Evolutionary conservation across 2,329 filamentous ascomycete species (phyloP), one percentile per base, ranked within the genome.

Genomic region (Xylaria sp.): DNA sequence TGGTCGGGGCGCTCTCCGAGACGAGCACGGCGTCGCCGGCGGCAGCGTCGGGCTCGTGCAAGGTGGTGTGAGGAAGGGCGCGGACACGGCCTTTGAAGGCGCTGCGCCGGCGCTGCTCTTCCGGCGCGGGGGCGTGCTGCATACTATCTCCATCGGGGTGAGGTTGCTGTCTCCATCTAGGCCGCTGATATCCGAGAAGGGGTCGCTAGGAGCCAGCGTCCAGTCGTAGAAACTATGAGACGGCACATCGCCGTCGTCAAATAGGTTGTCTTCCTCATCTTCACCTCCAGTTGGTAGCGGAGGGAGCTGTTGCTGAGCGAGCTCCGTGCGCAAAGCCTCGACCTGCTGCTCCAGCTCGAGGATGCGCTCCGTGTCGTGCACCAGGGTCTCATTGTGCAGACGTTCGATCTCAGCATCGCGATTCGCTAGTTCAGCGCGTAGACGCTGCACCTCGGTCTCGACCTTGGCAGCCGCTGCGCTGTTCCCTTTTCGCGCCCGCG

Each of bases 51-150:
- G 68, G 71, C 87, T 89, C 0, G 87, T 89, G 2, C 84, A 82
- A 0, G 87, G 87, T 0, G 87, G 87, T 0, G 86, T 87, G 4
- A 84, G 84, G 70, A 88, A 88, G 0, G 85, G 87, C 21, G 58
- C 64, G 1, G 68, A 65, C n/a, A 53, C 61, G 3, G 65, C 62
- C 29, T 16, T 66, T 5, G 63, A 29, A 12, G 53, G n/a, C 23
- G 55, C 32, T 42, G 44, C 32, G 1, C 37, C 27, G 13, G 51
- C 25, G 32, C 32, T 68, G 32, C 32, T 68, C 32, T n/a, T 78
- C 1, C 75, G 68, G 16, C 71, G 63, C 6, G 82, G 82, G 0
- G 87, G 87, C 2, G 87, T 89, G 75, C 87, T 85, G 72, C 83
- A 84, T 8, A 81, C 77, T 1, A 88, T 73, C 35, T 88, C 84